phyloP scores from a whole-genome alignment of 2,329 filamentous ascomycete genomes.

The Microcyclosporella mali region DNA sequence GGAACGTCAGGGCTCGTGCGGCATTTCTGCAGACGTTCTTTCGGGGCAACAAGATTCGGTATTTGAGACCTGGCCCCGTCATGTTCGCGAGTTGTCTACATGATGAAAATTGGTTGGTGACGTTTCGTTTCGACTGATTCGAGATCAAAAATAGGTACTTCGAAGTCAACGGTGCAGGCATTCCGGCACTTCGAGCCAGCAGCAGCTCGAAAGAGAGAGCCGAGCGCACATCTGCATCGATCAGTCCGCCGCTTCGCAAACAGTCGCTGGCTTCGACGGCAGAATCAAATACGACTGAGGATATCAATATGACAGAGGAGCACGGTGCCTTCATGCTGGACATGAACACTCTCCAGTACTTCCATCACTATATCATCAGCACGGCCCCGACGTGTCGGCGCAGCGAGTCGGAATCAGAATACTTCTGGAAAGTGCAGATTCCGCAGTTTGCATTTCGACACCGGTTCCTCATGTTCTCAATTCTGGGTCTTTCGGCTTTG shows the following conservation, averaged over 20 bases:
- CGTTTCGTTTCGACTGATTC: too few relatives aligned
- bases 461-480: conserved; percentile 7
- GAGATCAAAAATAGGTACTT: conserved; percentile 6
- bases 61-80: too few relatives aligned
- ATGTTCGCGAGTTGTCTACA: too few relatives aligned
- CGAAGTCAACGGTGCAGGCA: conserved; percentile 20
- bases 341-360: conserved; percentile 3
- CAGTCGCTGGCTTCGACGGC: not conserved
- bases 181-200: not conserved
- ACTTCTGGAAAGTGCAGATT: not conserved
- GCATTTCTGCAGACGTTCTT: conserved; percentile 19
- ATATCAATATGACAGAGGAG: not conserved
- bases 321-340: not conserved
- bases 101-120: too few relatives aligned
- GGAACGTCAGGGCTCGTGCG: conserved; percentile 10
- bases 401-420: not conserved
- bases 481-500: conserved; percentile 2
- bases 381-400: not conserved
- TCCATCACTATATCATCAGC: conserved; percentile 1
- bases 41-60: conserved; percentile 16
- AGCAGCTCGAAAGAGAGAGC: not conserved
- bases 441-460: conserved; percentile 1
- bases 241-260: not conserved
- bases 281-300: not conserved
- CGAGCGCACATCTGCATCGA: not conserved